Conservation (phyloP, 208 protist species). For the Wallacemonas sp. region DNA sequence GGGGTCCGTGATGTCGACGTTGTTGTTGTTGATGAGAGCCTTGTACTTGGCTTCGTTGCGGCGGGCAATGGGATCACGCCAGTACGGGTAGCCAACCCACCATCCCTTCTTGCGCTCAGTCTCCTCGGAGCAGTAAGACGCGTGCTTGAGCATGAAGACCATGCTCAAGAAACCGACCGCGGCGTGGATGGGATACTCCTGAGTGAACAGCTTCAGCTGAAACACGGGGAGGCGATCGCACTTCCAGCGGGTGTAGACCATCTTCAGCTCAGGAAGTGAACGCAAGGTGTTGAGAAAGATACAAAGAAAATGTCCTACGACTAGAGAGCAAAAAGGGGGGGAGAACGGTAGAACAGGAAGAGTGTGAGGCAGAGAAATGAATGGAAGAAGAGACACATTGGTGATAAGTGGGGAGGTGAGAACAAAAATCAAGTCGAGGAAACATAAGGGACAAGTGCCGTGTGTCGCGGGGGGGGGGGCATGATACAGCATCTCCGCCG, state of each 20-base stretch:
- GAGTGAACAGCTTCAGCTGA: conserved; percentile 85
- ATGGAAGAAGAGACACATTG: not conserved
- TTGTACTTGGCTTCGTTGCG: conserved; percentile 89
- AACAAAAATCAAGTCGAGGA: conserved; percentile 7
- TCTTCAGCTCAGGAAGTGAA: conserved; percentile 23
- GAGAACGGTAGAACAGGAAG: not conserved
- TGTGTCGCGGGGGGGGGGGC: no score
- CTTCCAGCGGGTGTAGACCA: conserved; percentile 94
- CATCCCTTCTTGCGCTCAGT: conserved; percentile 87
- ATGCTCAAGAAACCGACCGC: conserved; percentile 62
- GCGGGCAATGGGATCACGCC: conserved; percentile 89
- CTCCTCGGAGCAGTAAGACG: conserved; percentile 86
- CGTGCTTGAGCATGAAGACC: conserved; percentile 85
- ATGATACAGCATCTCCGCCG: no score
- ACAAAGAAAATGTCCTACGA: no score
- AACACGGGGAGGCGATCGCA: conserved; percentile 88
- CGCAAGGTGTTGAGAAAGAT: not conserved
- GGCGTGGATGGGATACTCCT: conserved; percentile 82
- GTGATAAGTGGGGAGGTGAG: not conserved
- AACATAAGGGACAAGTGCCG: not conserved
- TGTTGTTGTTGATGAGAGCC: conserved; percentile 84
- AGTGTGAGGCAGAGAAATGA: not conserved
- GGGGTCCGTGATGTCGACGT: conserved; percentile 86
- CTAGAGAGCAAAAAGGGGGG: conserved; percentile 16
- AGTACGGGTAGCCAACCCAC: conserved; percentile 91